These are phyloP conservation scores for Cercophora newfieldiana DNA, from an alignment of 495 filamentous ascomycete genomes.

Conservation along the genomic window DNA sequence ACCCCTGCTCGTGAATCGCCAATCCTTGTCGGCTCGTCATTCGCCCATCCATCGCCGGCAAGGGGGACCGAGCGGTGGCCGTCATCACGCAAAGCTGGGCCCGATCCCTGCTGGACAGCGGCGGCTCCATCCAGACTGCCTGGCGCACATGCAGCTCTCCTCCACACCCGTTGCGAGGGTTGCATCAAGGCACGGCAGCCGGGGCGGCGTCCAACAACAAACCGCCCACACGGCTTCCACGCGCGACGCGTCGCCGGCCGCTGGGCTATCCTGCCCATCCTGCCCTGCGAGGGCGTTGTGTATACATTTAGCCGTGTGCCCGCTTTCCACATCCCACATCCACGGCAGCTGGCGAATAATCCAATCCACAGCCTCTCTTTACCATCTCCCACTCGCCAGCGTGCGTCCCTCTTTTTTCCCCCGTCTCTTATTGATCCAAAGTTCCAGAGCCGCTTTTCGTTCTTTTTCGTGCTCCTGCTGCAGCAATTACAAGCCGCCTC, in stretches of 20 bases:
- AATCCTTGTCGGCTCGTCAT: not conserved
- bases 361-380: constrained; percentile 11
- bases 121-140: constrained; percentile 5
- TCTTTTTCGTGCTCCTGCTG: constrained; percentile 1
- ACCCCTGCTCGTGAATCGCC: constrained; percentile 7
- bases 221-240: constrained; percentile 8
- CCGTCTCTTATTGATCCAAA: constrained; percentile 14
- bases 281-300: not conserved
- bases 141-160: not conserved
- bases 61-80: constrained; percentile 10
- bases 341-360: not conserved
- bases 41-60: constrained; percentile 3
- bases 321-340: not conserved
- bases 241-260: constrained; percentile 14
- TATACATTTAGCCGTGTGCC: constrained; percentile 17
- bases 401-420: not conserved
- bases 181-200: constrained; percentile 10
- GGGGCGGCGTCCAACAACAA: constrained; percentile 15
- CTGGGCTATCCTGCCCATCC: not conserved
- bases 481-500: not conserved
- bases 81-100: not conserved
- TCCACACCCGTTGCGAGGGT: constrained; percentile 6
- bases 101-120: not conserved
- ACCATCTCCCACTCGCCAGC: not conserved
- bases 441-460: constrained; percentile 11